phyloP scores from a whole-genome alignment of 2,329 filamentous ascomycete species.

The Dothiorella sarmentorum region DNA sequence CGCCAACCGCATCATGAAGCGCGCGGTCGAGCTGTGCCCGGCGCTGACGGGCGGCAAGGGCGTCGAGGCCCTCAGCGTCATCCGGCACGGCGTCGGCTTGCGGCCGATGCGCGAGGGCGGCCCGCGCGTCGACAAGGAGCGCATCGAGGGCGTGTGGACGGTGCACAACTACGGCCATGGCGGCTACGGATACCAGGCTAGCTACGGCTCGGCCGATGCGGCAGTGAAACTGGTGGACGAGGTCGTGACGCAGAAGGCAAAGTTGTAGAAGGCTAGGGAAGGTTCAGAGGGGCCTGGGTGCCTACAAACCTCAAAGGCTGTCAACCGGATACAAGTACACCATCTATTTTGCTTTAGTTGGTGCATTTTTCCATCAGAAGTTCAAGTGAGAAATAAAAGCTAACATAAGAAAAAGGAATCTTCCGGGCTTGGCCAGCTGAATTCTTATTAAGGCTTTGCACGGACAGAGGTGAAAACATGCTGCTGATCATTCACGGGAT shows the following conservation, averaged over 20 bases:
- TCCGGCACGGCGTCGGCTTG: slow-evolving; percentile 79
- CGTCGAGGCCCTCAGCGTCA: slow-evolving; percentile 68
- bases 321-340: no score
- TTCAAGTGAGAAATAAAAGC: no score
- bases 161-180: slow-evolving; percentile 78
- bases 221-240: slow-evolving; percentile 39
- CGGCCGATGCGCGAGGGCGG: slow-evolving; percentile 72
- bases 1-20: slow-evolving; percentile 79
- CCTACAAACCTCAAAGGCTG: no score
- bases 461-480: no score
- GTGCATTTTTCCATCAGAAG: no score
- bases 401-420: no score
- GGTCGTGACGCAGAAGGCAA: slow-evolving; percentile 26
- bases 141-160: slow-evolving; percentile 52
- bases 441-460: no score
- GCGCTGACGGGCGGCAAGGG: slow-evolving; percentile 63
- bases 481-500: no score
- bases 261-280: slow-evolving; percentile 23
- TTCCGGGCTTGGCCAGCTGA: no score
- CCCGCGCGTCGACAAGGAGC: slow-evolving; percentile 71
- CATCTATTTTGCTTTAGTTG: no score
- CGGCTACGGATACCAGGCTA: slow-evolving; percentile 67
- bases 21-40: slow-evolving; percentile 64
- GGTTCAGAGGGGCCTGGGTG: no score
- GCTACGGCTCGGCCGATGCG: slow-evolving; percentile 42